Percentiles rank a stretch among this genome's conserved stretches.
phyloP scores from a whole-genome alignment of 352 stramenopile genomes.

The Thalassiosira hispida region DNA sequence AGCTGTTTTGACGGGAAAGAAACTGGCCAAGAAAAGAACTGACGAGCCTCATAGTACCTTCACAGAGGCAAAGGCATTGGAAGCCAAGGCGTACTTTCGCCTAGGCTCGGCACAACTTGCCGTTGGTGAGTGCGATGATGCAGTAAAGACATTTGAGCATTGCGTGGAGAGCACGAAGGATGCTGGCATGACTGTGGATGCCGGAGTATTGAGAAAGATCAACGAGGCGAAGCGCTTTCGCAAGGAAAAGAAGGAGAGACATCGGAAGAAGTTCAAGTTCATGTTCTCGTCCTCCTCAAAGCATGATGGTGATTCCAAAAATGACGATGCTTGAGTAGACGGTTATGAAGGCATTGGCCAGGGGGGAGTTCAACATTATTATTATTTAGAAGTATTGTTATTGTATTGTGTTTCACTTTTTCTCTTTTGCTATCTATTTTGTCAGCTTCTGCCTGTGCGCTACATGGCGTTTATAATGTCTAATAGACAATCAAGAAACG shows the following conservation, averaged over 20 bases:
- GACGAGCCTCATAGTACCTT: slow-evolving; percentile 63
- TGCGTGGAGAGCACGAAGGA: slow-evolving; percentile 55
- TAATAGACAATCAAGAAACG: too few relatives aligned
- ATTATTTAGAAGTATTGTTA: too few relatives aligned
- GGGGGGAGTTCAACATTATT: too few relatives aligned
- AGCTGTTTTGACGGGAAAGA: slow-evolving; percentile 52
- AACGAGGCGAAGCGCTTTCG: slow-evolving; percentile 62
- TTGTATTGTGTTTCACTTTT: too few relatives aligned
- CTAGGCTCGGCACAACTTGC: slow-evolving; percentile 67
- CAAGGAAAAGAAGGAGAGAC: slow-evolving; percentile 52
- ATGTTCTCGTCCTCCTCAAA: slow-evolving; percentile 45
- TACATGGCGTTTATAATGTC: too few relatives aligned
- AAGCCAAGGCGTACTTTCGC: slow-evolving; percentile 82
- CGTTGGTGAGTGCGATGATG: slow-evolving; percentile 59
- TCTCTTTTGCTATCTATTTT: too few relatives aligned
- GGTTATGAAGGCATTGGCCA: too few relatives aligned
- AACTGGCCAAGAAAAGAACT: slow-evolving; percentile 38
- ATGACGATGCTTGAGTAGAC: too few relatives aligned
- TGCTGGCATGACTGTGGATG: slow-evolving; percentile 51
- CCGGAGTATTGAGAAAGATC: slow-evolving; percentile 63
- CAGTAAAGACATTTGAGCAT: slow-evolving; percentile 64
- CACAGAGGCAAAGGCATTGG: slow-evolving; percentile 54
- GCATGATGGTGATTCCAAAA: slow-evolving; percentile 10
- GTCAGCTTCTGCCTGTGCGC: too few relatives aligned
- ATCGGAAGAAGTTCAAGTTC: slow-evolving; percentile 76